Base-by-base conservation (phyloP, 2,329 filamentous ascomycete species). In the Aureobasidium sp. region DNA sequence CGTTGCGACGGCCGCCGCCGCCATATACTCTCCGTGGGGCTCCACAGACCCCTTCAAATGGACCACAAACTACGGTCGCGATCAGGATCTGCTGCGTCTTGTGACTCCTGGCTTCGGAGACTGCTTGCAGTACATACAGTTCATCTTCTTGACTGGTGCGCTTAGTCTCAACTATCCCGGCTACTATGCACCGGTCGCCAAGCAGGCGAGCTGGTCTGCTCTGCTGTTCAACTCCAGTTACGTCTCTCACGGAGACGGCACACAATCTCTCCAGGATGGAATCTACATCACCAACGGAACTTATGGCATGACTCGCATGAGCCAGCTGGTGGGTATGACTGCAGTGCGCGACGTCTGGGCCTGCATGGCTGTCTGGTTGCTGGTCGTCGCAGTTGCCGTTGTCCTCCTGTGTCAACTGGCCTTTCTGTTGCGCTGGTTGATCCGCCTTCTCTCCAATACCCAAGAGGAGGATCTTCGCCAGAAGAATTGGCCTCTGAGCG, bases 41-140 rank as follows among this genome's bases (percentile, higher is more conserved):
- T 89, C 90, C 1, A 84, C 84, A 8, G 89, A 99, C 70, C 81
- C 93, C 21, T 97, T 97, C 72, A 86, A 89, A 66, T 99, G 93
- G 91, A 91, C 90, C n/a, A 95, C 90, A 69, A 99, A 99, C 71
- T 97, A 95, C 71, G 94, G 94, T 37, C 85, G 93, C 66, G 94
- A 99, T 67, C 89, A 90, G 63, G 94, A 99, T 74, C 78, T 96
- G 65, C 79, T 99, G 58, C 86, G 94, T 60, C 79, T 99, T 50
- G 90, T 99, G 35, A 99, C 94, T 0, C 94, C 94, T 5, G 94
- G 94, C 0, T 97, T 99, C 71, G 91, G 90, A 7, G 94, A 99
- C 71, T 99, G 94, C 69, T 79, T 99, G 60, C 92, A 97, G 74
- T 97, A 99, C 72, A 89, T 99, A 19, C 94, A 99, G 70, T 99